phyloP scores from a whole-genome alignment of 306 rosid species.

The Pterocarpus macrocarpus region DNA sequence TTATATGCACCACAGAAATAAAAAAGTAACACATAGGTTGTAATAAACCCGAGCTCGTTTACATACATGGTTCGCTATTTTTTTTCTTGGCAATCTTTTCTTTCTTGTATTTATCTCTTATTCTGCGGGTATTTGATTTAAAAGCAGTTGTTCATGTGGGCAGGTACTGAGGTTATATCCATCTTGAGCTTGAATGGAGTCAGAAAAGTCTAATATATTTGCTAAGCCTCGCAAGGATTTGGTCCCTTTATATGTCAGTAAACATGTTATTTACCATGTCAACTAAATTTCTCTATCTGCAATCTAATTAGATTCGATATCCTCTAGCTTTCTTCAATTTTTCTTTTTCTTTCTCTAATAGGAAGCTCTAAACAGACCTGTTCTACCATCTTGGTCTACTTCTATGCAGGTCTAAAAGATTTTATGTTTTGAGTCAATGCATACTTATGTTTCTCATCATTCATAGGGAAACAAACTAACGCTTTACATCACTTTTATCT shows the following conservation, averaged over 20 bases:
- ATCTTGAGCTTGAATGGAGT: conserved; percentile 32
- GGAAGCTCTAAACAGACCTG: not conserved
- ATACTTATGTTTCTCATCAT: not conserved
- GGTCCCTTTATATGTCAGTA: conserved; percentile 39
- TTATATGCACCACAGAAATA: too few species aligned
- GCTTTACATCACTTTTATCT: conserved; percentile 28
- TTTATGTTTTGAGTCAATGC: not conserved
- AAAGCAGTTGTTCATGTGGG: not conserved
- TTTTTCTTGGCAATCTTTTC: too few species aligned
- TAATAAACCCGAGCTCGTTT: too few species aligned
- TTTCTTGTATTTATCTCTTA: too few species aligned
- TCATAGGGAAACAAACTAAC: conserved; percentile 17
- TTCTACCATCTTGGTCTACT: conserved; percentile 24
- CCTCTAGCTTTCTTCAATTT: not conserved
- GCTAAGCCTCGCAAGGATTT: not conserved
- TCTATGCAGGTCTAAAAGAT: conserved; percentile 30
- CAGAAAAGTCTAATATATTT: conserved; percentile 10
- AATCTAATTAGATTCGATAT: not conserved
- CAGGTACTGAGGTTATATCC: not conserved
- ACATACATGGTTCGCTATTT: too few species aligned
- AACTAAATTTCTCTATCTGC: conserved; percentile 18
- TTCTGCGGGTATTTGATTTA: not conserved
- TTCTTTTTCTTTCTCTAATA: conserved; percentile 17
- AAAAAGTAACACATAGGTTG: too few species aligned
- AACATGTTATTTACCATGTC: conserved; percentile 23